Evolutionary conservation across 2,329 filamentous ascomycete genomes (phyloP).

Genomic region (Diaporthe vexans): DNA sequence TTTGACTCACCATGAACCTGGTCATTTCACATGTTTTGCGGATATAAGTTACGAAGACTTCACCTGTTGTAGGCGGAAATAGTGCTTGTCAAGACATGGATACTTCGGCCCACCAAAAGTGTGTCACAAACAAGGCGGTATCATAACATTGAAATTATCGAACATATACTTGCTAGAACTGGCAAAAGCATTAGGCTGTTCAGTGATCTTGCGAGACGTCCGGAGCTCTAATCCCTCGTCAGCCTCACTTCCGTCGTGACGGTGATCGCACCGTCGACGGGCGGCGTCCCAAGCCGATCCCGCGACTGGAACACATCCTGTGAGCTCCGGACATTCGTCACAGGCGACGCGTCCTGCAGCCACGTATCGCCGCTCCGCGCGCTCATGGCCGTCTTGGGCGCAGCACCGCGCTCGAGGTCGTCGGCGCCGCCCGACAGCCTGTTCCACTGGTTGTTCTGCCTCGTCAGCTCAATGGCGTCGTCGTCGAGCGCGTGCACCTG

Average conservation of each 20-base stretch:
- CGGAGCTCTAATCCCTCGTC: conserved; percentile 24
- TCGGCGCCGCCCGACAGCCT: neutral
- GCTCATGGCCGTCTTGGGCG: neutral
- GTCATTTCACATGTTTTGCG: neutral
- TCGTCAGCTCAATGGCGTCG: conserved; percentile 37
- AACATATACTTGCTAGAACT: neutral
- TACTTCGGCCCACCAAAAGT: neutral
- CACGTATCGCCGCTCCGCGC: conserved; percentile 1
- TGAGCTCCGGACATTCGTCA: neutral
- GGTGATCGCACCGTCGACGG: conserved; percentile 8
- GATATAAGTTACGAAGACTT: neutral
- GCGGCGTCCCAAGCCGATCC: conserved; percentile 5
- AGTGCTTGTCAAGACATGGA: neutral
- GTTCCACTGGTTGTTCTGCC: conserved; percentile 19
- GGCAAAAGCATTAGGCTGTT: neutral
- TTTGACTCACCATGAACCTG: neutral
- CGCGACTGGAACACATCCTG: conserved; percentile 19
- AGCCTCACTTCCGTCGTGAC: conserved; percentile 36
- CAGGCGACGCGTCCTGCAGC: conserved; percentile 20
- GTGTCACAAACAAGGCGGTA: neutral
- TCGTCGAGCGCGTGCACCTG: conserved; percentile 20
- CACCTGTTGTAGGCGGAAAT: neutral
- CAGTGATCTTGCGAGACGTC: neutral
- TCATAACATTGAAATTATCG: neutral
- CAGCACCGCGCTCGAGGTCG: neutral